Evolutionary conservation across 1,284 basidiomycete genomes (phyloP).

Genomic region (Trichosporon inkin): DNA sequence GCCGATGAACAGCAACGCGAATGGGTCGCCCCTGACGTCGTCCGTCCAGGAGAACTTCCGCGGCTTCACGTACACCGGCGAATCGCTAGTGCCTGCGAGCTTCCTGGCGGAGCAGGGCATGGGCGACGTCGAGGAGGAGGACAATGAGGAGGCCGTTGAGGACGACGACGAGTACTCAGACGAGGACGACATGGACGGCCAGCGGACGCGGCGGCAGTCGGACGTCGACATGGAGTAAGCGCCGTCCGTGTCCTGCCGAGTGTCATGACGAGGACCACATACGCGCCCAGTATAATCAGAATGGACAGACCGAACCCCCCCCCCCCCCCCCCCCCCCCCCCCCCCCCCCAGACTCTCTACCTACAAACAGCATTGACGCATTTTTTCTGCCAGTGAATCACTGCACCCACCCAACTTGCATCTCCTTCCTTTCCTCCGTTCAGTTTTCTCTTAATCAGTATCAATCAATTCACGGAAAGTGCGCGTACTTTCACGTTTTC

Average conservation of each 20-base stretch:
- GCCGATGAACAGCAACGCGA: constrained; percentile 26
- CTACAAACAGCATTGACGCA: not conserved
- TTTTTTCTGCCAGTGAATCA: not conserved
- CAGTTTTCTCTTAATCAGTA: not conserved
- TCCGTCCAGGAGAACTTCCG: constrained; percentile 92
- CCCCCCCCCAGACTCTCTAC: not conserved
- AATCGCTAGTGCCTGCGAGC: constrained; percentile 59
- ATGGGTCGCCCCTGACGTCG: constrained; percentile 68
- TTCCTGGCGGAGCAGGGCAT: constrained; percentile 48
- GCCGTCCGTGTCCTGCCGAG: not conserved
- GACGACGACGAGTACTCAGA: constrained; percentile 47
- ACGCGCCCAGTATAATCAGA: not conserved
- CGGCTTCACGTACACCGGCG: constrained; percentile 83
- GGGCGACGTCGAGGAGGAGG: constrained; percentile 47
- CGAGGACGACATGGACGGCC: constrained; percentile 45
- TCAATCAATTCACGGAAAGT: constrained; percentile 6
- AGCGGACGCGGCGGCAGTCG: constrained; percentile 43
- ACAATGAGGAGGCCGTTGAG: constrained; percentile 36
- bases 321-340: not conserved
- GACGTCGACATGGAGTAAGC: constrained; percentile 49
- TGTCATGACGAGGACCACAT: not conserved
- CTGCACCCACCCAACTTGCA: not conserved
- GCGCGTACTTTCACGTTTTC: not conserved
- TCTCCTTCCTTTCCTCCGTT: not conserved
- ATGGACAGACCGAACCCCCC: constrained; percentile 5